Evolutionary conservation across 257 asterid genomes (phyloP), one percentile per base, ranked within the genome.

Genomic region (Solanum sejunctum): DNA sequence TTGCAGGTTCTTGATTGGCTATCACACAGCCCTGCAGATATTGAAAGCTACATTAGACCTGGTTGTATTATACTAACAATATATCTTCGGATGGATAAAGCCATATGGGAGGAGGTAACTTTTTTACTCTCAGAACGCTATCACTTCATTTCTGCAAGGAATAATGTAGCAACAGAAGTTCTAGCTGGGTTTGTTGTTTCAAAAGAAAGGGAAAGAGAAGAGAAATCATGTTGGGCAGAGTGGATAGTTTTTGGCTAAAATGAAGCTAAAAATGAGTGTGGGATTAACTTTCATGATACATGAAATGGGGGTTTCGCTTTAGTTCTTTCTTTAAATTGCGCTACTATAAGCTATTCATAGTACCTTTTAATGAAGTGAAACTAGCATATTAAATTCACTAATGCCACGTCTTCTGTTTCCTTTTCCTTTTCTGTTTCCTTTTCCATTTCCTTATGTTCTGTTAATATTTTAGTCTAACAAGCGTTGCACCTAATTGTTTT

Each of bases 31-130:
- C 99, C 99, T 26, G 90, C 98, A 17, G 98, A 96, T 84, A 96
- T 96, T 96, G 99, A 94, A 89, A 92, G 99, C 90, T 93, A 93
- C 89, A 94, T 96, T 84, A 93, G 95, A 87, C 99, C 99, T 86
- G 99, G 98, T 79, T 96, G 99, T 87, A 89, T 96, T 72, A 87
- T 94, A 63, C 86, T 96, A 26, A 90, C 99, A 26, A 60, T 96
- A 86, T 96, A 96, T 84, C 60, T 93, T 67, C 94, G 97, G 49
- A 96, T 96, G 99, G 84, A 98, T 55, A 85, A 91, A 77, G 84
- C 85, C 85, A 86, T 87, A 28, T 96, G 99, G 99, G 92, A 94
- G 83, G 94, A 91, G 85, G 99, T 94, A 90, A 93, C 79, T 69
- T 85, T 96, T 88, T 87, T 60, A 39, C 87, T 84, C 81, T 78